A percentile compares a stretch with the other conserved stretches of the same genome.
These are phyloP conservation scores for Galerina marginata DNA, from an alignment of 768 basidiomycete species.

Conservation along the genomic window DNA sequence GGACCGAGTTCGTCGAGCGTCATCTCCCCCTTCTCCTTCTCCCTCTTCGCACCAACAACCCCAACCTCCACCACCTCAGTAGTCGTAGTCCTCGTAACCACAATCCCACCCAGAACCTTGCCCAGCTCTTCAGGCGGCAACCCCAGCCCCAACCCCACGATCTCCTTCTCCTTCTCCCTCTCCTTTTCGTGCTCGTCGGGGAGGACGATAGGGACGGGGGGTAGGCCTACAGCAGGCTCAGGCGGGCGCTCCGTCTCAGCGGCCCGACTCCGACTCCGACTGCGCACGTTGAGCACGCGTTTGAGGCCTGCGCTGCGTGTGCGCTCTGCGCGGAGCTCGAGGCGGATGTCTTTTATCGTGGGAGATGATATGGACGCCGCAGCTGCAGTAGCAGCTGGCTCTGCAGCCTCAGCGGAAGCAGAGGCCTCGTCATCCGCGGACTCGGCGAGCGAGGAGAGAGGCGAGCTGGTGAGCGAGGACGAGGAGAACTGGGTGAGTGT, in stretches of 20 bases:
- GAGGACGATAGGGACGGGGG: slow-evolving; percentile 1
- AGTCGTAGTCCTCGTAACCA: slow-evolving; percentile 9
- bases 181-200: not conserved
- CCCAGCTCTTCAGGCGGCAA: not conserved
- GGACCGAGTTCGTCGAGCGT: slow-evolving; percentile 24
- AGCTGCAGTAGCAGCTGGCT: too few species aligned
- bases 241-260: slow-evolving; percentile 6
- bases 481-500: slow-evolving; percentile 13
- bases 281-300: slow-evolving; percentile 21
- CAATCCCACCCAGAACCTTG: slow-evolving; percentile 4
- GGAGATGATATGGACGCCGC: not conserved
- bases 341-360: slow-evolving; percentile 26
- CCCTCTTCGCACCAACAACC: not conserved
- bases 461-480: not conserved
- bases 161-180: not conserved
- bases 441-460: not conserved
- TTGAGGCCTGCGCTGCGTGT: slow-evolving; percentile 32
- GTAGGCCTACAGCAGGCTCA: slow-evolving; percentile 10
- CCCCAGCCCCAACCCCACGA: slow-evolving; percentile 3
- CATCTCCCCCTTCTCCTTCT: too few species aligned
- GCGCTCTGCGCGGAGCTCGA: slow-evolving; percentile 29
- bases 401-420: not conserved
- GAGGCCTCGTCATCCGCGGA: not conserved
- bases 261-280: slow-evolving; percentile 6
- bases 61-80: not conserved